These are phyloP conservation scores for Penicillium crystallinum DNA, from an alignment of 495 filamentous ascomycete genomes.

Conservation along the genomic window DNA sequence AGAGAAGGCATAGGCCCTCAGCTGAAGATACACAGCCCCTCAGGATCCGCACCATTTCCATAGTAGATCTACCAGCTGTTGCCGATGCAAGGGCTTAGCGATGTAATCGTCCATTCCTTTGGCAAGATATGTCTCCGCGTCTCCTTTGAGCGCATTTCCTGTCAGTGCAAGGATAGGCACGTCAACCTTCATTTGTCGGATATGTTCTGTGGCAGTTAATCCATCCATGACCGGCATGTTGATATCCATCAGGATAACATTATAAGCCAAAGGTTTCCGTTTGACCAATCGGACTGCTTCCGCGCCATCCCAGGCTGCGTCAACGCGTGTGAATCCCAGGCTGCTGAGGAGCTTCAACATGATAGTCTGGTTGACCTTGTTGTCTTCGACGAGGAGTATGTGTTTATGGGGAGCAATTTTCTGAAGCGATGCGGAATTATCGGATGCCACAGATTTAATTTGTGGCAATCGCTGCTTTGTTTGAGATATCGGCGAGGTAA, in stretches of 20 bases:
- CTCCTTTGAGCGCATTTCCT: slow-evolving; percentile 58
- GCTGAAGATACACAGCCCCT: neutral
- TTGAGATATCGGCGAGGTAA: slow-evolving; percentile 7
- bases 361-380: slow-evolving; percentile 59
- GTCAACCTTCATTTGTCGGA: slow-evolving; percentile 47
- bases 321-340: slow-evolving; percentile 50
- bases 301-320: slow-evolving; percentile 50
- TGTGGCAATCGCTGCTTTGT: neutral
- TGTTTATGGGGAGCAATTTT: slow-evolving; percentile 40
- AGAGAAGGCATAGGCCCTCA: neutral
- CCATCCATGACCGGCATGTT: slow-evolving; percentile 73
- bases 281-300: slow-evolving; percentile 52
- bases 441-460: neutral
- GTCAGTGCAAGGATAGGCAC: slow-evolving; percentile 62
- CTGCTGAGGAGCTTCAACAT: slow-evolving; percentile 53
- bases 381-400: slow-evolving; percentile 55
- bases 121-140: slow-evolving; percentile 52
- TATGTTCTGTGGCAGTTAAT: slow-evolving; percentile 55
- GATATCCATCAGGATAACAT: slow-evolving; percentile 58
- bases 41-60: slow-evolving; percentile 36
- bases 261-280: slow-evolving; percentile 46
- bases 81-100: slow-evolving; percentile 53
- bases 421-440: slow-evolving; percentile 18
- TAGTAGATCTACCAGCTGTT: slow-evolving; percentile 31
- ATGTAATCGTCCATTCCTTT: slow-evolving; percentile 62